Base-by-base conservation (phyloP, 2,329 filamentous ascomycete genomes). In the Trichocomaceae sp. region DNA sequence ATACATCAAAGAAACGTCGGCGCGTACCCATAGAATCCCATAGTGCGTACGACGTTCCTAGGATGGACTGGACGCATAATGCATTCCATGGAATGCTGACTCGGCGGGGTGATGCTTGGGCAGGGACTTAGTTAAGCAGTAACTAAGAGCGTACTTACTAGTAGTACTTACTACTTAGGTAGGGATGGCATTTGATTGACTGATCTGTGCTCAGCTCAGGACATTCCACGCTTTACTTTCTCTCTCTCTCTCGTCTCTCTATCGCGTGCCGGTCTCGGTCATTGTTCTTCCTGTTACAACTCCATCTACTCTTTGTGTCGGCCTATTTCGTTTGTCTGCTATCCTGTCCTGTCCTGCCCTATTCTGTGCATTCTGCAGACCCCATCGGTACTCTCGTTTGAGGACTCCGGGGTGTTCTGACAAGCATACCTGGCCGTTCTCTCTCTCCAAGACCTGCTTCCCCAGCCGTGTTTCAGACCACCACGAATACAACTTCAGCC, bases 81-180 rank as follows among this genome's bases (percentile, higher is more conserved):
- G 20, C 37, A 10, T 22, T 31, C 13, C 41, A 52, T 35, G 50
- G 50, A 52, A 52, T 52, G 50, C 41, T 35, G 13, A 39, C 17
- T 26, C 15, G 29, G 49, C 49, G 49, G 49, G 49, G 50, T 50
- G 41, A 52, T 26, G 35, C 31, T 35, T 26, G 23, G 23, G 7
- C 23, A 26, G 7, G 23, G 3, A 26, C 23, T 7, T 26, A 26
- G 23, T 26, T 26, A 26, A n/a, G n/a, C n/a, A n/a, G n/a, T n/a
- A n/a, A n/a, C 23, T 26, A 26, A n/a, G n/a, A n/a, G n/a, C 23
- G 23, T 26, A 26, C 23, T 7, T 26, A 26, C n/a, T n/a, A 26
- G 23, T 26, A 26, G 23, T 26, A 26, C 23, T 7, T 26, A 26
- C 23, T 26, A 26, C 23, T 26, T 26, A 39, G 9, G 35, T 39